Evolutionary conservation across 73 alveolate genomes (phyloP).

Genomic region (Blepharisma japonicum): DNA sequence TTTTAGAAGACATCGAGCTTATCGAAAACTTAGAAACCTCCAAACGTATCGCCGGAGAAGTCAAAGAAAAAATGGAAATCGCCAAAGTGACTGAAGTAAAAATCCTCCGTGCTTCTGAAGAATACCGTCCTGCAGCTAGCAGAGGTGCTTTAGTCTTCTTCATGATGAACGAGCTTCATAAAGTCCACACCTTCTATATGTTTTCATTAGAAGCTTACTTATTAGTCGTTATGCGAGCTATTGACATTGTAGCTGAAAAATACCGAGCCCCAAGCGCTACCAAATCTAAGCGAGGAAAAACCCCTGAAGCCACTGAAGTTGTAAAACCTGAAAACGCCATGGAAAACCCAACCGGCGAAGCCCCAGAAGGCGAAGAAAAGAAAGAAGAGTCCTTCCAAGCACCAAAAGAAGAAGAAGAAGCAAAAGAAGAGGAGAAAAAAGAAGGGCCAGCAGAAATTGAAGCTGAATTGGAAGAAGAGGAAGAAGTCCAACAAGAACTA

Average conservation of each 20-base stretch:
- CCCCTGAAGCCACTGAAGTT: constrained; percentile 39
- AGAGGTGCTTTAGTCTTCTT: constrained; percentile 98
- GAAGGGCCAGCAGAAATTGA: constrained; percentile 80
- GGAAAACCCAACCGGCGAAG: constrained; percentile 55
- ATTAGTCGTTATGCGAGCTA: constrained; percentile 56
- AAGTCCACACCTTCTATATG: constrained; percentile 98
- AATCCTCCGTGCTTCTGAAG: constrained; percentile 96
- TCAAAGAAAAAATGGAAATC: constrained; percentile 92
- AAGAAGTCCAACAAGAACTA: constrained; percentile 72
- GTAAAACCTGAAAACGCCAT: constrained; percentile 37
- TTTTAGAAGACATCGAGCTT: constrained; percentile 95
- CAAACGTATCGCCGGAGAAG: constrained; percentile 93
- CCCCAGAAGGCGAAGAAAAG: constrained; percentile 43
- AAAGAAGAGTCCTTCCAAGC: constrained; percentile 19
- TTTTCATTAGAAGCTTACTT: constrained; percentile 49
- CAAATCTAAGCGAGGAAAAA: constrained; percentile 46
- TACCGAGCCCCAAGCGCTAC: constrained; percentile 50
- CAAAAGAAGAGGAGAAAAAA: constrained; percentile 67
- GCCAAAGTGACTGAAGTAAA: constrained; percentile 97
- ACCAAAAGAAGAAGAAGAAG: constrained; percentile 43
- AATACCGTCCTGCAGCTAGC: constrained; percentile 97
- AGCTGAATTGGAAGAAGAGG: constrained; percentile 69
- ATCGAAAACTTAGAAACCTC: constrained; percentile 98
- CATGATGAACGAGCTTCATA: constrained; percentile 96
- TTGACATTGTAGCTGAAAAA: constrained; percentile 81